These are phyloP conservation scores for Celoporthe dispersa DNA, from an alignment of 2,329 filamentous ascomycete species.

Conservation along the genomic window DNA sequence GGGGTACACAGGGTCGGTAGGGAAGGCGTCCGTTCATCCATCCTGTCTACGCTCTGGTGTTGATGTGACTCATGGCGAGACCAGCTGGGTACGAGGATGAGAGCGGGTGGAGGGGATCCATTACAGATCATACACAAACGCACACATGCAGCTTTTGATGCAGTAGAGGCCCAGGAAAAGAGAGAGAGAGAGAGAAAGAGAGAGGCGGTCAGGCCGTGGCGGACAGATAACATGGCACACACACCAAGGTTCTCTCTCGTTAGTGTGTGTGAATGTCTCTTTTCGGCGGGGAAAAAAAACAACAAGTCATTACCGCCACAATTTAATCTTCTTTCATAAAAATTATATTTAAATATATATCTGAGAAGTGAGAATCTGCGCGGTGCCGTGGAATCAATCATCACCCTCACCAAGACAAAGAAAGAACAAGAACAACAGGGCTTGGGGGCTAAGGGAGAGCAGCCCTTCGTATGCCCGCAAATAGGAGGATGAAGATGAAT, in stretches of 20 bases:
- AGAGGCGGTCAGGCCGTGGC: conserved; percentile 3
- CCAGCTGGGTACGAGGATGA: too few species aligned
- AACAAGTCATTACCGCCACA: background rate
- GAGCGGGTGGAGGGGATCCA: too few species aligned
- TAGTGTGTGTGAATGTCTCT: too few species aligned
- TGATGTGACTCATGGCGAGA: too few species aligned
- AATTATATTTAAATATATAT: too few species aligned
- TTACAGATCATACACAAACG: too few species aligned
- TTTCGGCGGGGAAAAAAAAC: background rate
- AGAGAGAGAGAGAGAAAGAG: too few species aligned
- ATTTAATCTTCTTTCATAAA: too few species aligned
- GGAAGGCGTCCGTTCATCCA: background rate
- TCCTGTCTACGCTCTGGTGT: background rate
- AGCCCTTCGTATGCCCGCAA: conserved; percentile 14
- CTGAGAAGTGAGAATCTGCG: conserved; percentile 16
- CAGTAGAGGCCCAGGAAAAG: too few species aligned
- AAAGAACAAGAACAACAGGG: too few species aligned
- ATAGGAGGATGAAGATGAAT: conserved; percentile 5
- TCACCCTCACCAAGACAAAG: background rate
- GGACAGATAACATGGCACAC: conserved; percentile 7
- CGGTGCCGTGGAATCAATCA: conserved; percentile 3
- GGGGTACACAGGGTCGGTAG: too few species aligned
- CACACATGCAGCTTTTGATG: too few species aligned
- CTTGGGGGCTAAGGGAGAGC: background rate
- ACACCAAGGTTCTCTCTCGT: conserved; percentile 11